Evolutionary conservation across 306 rosid species (phyloP).

Genomic region (Cucumis hystrix): DNA sequence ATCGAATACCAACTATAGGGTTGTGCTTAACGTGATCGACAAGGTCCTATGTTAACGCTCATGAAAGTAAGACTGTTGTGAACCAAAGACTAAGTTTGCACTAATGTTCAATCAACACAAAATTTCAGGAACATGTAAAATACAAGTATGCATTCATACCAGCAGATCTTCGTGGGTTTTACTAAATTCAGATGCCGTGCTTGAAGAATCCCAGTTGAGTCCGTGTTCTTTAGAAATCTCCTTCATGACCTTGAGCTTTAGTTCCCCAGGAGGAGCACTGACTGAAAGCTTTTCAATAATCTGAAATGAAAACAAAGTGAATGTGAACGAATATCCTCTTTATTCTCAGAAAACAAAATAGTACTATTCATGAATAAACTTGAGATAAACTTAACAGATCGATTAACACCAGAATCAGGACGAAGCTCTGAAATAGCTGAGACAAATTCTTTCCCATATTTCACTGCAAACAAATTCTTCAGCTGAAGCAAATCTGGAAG

Average conservation of each 20-base stretch:
- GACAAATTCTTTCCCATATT: constrained; percentile 85
- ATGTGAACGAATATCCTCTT: not conserved
- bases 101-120: not conserved
- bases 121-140: not conserved
- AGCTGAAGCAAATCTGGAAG: constrained; percentile 83
- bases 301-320: constrained; percentile 26
- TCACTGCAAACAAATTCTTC: constrained; percentile 68
- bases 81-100: too few species aligned
- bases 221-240: constrained; percentile 67
- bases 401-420: constrained; percentile 95
- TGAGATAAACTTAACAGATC: constrained; percentile 50
- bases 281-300: constrained; percentile 88
- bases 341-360: not conserved
- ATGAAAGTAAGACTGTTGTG: too few species aligned
- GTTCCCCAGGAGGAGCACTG: constrained; percentile 60
- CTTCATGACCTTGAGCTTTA: constrained; percentile 74
- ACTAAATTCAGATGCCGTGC: constrained; percentile 63
- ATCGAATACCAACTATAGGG: not conserved
- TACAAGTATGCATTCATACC: constrained; percentile 31
- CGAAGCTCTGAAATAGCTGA: constrained; percentile 74
- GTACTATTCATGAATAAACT: not conserved
- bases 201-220: constrained; percentile 74
- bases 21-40: not conserved
- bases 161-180: constrained; percentile 89
- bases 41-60: not conserved